Evolutionary conservation across 495 filamentous ascomycete species (phyloP).

Genomic region (Pyronema omphalodes): DNA sequence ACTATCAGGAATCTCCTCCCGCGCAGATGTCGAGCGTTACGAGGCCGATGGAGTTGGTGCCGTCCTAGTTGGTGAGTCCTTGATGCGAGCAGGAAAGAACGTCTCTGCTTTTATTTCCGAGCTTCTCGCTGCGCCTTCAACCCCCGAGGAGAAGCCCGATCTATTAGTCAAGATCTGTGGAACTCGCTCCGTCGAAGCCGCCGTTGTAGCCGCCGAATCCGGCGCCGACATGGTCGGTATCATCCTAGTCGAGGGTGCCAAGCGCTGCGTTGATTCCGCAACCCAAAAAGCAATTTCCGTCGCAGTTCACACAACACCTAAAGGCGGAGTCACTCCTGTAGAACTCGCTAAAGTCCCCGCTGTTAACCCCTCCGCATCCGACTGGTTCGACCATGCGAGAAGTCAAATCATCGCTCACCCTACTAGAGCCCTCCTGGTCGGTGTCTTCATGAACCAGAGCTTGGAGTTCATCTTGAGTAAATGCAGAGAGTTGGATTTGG

Average conservation of each 20-base stretch:
- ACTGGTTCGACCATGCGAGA: conserved; percentile 46
- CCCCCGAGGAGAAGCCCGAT: conserved; percentile 23
- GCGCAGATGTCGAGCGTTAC: conserved; percentile 80
- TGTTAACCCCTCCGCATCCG: conserved; percentile 26
- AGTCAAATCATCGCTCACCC: conserved; percentile 32
- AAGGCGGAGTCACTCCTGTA: conserved; percentile 12
- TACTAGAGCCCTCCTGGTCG: conserved; percentile 61
- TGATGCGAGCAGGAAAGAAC: conserved; percentile 75
- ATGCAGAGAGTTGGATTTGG: conserved; percentile 58
- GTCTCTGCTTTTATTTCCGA: conserved; percentile 55
- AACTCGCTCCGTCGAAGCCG: conserved; percentile 69
- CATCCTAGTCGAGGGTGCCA: conserved; percentile 67
- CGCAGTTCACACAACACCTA: conserved; percentile 42
- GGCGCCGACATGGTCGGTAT: conserved; percentile 89
- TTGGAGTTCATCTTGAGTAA: conserved; percentile 59
- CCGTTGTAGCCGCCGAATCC: conserved; percentile 59
- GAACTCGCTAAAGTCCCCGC: neutral
- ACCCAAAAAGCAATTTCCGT: conserved; percentile 63
- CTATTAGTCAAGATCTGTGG: conserved; percentile 85
- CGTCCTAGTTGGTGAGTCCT: conserved; percentile 82
- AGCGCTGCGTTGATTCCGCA: conserved; percentile 57
- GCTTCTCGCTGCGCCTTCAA: conserved; percentile 41
- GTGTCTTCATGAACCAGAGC: conserved; percentile 85
- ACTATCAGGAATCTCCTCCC: conserved; percentile 78
- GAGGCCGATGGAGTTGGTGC: conserved; percentile 78